A percentile compares a stretch with the other conserved stretches of the same genome.
Conservation (phyloP, 345 rosid species). For the Populus davidiana region DNA sequence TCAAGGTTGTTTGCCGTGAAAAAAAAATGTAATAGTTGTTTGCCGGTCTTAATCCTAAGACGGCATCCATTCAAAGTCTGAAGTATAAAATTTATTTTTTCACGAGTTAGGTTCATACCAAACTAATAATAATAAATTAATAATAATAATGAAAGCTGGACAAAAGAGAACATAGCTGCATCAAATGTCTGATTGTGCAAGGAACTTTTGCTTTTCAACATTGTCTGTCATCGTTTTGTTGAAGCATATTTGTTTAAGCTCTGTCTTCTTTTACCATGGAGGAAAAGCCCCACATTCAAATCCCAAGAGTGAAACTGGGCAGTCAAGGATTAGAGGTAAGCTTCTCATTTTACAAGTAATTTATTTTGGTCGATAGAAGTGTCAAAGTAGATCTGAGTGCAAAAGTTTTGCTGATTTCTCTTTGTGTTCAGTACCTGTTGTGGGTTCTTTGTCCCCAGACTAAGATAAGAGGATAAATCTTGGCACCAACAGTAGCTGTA, state of each 20-base stretch:
- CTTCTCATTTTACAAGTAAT: too few relatives aligned
- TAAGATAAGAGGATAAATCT: too few relatives aligned
- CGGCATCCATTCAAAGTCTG: too few relatives aligned
- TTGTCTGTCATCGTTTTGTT: background rate
- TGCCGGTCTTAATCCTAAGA: too few relatives aligned
- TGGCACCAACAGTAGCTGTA: too few relatives aligned
- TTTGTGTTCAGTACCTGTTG: background rate
- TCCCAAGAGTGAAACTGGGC: too few relatives aligned
- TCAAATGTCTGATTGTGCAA: background rate
- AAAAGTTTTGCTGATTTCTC: background rate
- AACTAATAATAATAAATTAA: background rate
- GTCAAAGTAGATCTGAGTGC: background rate
- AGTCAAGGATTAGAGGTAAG: too few relatives aligned
- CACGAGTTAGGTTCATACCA: too few relatives aligned
- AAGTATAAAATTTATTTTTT: too few relatives aligned
- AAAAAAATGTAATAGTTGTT: too few relatives aligned
- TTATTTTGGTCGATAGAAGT: background rate
- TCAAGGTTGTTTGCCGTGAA: too few relatives aligned
- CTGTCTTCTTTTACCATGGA: constrained; percentile 4
- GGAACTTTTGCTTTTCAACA: background rate
- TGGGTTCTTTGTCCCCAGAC: too few relatives aligned
- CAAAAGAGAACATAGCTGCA: background rate
- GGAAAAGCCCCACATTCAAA: constrained; percentile 18
- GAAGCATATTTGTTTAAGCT: background rate
- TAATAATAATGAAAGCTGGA: background rate